Conservation (phyloP, 495 filamentous ascomycete genomes). For the Chlorociboria aeruginascens region DNA sequence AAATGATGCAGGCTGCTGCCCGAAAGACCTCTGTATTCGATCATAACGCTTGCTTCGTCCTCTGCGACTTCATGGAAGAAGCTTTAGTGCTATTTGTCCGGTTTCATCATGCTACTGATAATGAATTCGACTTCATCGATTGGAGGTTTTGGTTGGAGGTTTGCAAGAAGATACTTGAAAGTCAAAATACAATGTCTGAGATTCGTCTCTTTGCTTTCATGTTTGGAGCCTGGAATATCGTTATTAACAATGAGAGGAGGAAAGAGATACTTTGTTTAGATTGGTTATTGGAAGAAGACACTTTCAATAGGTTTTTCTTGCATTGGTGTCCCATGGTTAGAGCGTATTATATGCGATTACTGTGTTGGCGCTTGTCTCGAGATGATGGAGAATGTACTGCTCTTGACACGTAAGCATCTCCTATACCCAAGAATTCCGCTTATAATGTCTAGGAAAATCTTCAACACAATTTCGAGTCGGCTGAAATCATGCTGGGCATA, state of each 20-base stretch:
- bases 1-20: constrained; percentile 59
- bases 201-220: constrained; percentile 80
- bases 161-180: constrained; percentile 69
- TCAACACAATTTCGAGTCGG: constrained; percentile 54
- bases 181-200: constrained; percentile 90
- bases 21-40: constrained; percentile 72
- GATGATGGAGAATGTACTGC: constrained; percentile 56
- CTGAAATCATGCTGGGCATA: constrained; percentile 66
- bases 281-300: constrained; percentile 66
- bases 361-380: constrained; percentile 86
- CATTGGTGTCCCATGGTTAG: constrained; percentile 99
- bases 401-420: constrained; percentile 45
- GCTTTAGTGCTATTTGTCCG: constrained; percentile 35
- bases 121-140: constrained; percentile 38
- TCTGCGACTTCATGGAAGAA: constrained; percentile 91
- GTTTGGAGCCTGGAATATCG: constrained; percentile 67
- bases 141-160: constrained; percentile 89
- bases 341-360: constrained; percentile 84
- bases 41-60: constrained; percentile 77
- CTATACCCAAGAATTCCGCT: background rate
- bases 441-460: constrained; percentile 38
- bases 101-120: constrained; percentile 22
- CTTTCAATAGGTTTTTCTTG: constrained; percentile 79
- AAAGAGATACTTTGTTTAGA: constrained; percentile 64
- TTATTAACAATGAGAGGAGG: constrained; percentile 51